Evolutionary conservation across 352 stramenopile genomes (phyloP), one percentile per base, ranked within the genome.

Genomic region (Phytophthora macrochlamydospora): DNA sequence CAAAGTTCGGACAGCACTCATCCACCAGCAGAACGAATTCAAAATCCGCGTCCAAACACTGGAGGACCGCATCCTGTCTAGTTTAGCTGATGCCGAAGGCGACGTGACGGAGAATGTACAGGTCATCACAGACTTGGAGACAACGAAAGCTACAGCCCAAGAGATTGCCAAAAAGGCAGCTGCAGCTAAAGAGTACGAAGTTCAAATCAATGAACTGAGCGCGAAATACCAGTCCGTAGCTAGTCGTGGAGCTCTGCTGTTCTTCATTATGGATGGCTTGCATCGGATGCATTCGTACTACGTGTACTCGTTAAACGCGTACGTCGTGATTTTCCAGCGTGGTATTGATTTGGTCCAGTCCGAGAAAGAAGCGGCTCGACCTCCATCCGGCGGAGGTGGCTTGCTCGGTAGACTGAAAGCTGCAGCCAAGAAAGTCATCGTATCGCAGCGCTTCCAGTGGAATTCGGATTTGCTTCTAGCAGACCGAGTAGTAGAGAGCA

Each of bases 21-120:
- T 97, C 24, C 85, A 96, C 33, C 92, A 98, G 53, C 87, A 96
- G 48, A 97, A 97, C 60, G 79, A 95, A 35, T 97, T 97, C 69
- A 97, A 94, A 68, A 91, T 98, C 52, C 75, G 75, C 2, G 75
- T 98, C 7, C 81, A 94, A 51, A 76, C 87, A 9, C 62, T 98
- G 3, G 93, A 98, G 66, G 91, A 98, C 49, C 80, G 95, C 1
- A 97, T 98, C 56, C 58, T 98, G 14, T 81, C 73, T 2, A 92
- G 82, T 44, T 70, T 98, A 32, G 83, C 85, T 8, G 78, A 96
- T 61, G 71, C 94, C 32, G 86, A 96, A 59, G 85, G 87, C 50
- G 74, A 97, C 43, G 76, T 99, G 33, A 98, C 94, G 4, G 94
- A 98, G 70, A 98, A 99, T 67, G 95, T 98, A 5, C 90, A 98